Evolutionary conservation across 2,329 filamentous ascomycete genomes (phyloP), one percentile per base, ranked within the genome.

Genomic region (Botrytis medusae): DNA sequence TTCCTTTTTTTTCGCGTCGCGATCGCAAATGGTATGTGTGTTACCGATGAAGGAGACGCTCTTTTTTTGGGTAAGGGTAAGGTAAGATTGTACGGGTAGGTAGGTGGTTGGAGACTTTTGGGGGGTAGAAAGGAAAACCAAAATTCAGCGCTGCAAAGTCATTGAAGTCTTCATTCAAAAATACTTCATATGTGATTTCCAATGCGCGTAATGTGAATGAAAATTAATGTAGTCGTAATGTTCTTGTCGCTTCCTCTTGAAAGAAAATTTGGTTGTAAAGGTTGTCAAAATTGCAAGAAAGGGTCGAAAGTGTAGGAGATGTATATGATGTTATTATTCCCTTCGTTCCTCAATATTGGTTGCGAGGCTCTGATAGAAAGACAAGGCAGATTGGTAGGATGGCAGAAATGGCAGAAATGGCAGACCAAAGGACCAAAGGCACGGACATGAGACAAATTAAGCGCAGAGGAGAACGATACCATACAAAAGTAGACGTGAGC

Each of bases 1-100:
- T 65, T 60, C 54, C 69, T 73, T 69, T 74, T 46, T 44, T 61
- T 74, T 76, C 73, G 76, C 76, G 73, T 76, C 75, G 75, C 74
- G 75, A 73, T 75, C 74, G 74, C 75, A 73, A 69, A 70, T 54
- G 34, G 37, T 51, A 69, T 61, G 37, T 68, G 71, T 72, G 62
- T 69, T 72, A 72, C 71, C 71, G 71, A 72, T 54, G 62, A 67
- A 44, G 40, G 63, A 68, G 48, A 57, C 37, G 20, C 71, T 44
- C 32, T 48, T 65, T 72, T 67, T 48, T 22, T 2, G 16, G 64
- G 64, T 68, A 68, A 54, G 64, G 51, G 68, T 70, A 44, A 37
- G 44, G 25, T 14, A 22, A 54, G 48, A 54, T 14, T 29, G 51
- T 57, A 57, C n/a, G 51, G 51, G 51, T 57, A 18, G 46, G 64